Base-by-base conservation (phyloP, 208 protist genomes). In the Vickermania ingenoplastis region DNA sequence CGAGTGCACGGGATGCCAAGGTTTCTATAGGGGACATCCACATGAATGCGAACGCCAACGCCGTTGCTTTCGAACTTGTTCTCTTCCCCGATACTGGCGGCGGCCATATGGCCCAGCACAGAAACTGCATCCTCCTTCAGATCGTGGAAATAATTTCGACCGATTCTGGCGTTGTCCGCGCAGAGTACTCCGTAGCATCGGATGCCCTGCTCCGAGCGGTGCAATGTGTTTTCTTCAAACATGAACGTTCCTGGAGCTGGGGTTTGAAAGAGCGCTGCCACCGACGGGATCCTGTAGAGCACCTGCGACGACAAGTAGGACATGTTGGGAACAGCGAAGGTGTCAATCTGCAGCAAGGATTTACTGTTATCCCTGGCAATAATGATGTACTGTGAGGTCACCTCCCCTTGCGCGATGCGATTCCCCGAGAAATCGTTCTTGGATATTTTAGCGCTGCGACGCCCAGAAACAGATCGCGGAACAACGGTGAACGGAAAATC, bases 321-420 rank as follows among this genome's bases (percentile, higher is more conserved):
- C 27, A 49, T 57, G 11, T 70, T 59, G 23, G 74, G 75, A 2
- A 41, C 36, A 4, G 63, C 51, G 21, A 70, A 52, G 1, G 87
- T 94, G 74, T 94, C 87, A 51, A 91, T 58, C 31, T 89, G 73
- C 17, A 94, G 59, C 31, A 94, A 69, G 4, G 78, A 84, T 14
- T 68, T 64, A 3, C 59, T 59, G 1, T 61, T 57, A 61, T 89
- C 79, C 3, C 59, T 25, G 13, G 76, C 61, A 27, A 79, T 17
- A 13, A 67, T 82, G 29, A 91, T 72, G 61, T 89, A 91, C 23
- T 79, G 71, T 41, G 87, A 77, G 27, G 81, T 84, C 14, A 91
- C 63, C 55, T 78, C 63, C 4, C 71, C 71, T 55, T 91, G 87
- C 2, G 48, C 30, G n/a, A 52, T 22, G 17, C 21, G 22, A 55